These are phyloP conservation scores for Nadsonia fulvescens DNA, from an alignment of 805 yeast genomes.

Conservation along the genomic window DNA sequence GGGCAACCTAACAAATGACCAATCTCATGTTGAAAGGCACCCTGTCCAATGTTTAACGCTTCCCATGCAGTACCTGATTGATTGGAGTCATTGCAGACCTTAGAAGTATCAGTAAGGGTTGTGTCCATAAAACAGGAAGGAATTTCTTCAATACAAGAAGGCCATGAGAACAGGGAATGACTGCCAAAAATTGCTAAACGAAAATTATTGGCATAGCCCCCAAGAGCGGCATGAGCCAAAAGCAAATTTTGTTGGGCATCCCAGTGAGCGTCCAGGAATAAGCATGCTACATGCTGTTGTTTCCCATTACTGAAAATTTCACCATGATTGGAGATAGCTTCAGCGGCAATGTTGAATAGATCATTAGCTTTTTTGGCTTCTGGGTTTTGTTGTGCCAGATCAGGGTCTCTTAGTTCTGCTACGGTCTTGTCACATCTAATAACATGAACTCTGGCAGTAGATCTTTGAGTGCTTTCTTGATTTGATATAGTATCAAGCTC, in stretches of 20 bases:
- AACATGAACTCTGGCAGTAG: constrained; percentile 63
- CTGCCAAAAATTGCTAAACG: constrained; percentile 85
- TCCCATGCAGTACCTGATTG: constrained; percentile 87
- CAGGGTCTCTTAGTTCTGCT: constrained; percentile 54
- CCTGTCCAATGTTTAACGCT: constrained; percentile 65
- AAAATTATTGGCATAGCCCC: constrained; percentile 61
- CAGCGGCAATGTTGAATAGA: constrained; percentile 59
- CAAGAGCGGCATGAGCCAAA: constrained; percentile 81
- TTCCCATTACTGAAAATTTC: constrained; percentile 30
- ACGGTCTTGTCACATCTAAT: constrained; percentile 48
- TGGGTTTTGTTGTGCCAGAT: constrained; percentile 73
- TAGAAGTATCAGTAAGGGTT: constrained; percentile 38
- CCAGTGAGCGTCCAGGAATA: constrained; percentile 75
- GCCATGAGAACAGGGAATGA: constrained; percentile 86
- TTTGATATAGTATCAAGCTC: constrained; percentile 32
- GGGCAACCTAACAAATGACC: constrained; percentile 88
- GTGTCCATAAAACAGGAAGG: constrained; percentile 52
- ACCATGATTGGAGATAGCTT: constrained; percentile 42
- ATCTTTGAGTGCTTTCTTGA: constrained; percentile 28
- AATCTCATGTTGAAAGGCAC: constrained; percentile 90
- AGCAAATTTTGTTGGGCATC: constrained; percentile 41
- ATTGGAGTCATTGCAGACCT: constrained; percentile 81
- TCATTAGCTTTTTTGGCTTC: constrained; percentile 60
- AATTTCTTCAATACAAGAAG: constrained; percentile 58
- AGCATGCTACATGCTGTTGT: constrained; percentile 59